These are phyloP conservation scores for Candida tallmaniae DNA, from an alignment of 805 yeast species.

Conservation along the genomic window DNA sequence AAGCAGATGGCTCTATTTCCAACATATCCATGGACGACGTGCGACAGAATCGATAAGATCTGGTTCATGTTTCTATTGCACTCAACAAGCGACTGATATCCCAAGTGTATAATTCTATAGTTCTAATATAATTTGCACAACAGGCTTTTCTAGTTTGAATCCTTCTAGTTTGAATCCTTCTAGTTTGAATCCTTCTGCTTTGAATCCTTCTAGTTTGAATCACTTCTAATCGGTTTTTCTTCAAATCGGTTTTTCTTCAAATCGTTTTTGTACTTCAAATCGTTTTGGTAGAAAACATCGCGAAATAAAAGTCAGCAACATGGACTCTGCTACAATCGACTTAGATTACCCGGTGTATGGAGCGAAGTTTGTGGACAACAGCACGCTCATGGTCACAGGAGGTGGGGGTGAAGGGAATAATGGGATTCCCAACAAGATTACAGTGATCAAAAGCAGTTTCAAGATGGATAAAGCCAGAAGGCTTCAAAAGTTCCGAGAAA, in stretches of 20 bases:
- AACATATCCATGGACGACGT: constrained; percentile 70
- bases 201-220: too few species aligned
- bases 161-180: too few species aligned
- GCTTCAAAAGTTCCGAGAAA: constrained; percentile 60
- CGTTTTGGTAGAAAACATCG: too few species aligned
- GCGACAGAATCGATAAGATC: constrained; percentile 58
- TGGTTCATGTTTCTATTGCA: constrained; percentile 1
- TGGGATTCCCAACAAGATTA: constrained; percentile 81
- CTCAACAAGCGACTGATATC: too few species aligned
- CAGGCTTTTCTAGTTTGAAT: too few species aligned
- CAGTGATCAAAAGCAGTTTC: constrained; percentile 58
- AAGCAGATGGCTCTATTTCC: constrained; percentile 66
- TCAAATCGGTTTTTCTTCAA: too few species aligned
- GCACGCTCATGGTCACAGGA: constrained; percentile 70
- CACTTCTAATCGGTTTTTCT: too few species aligned
- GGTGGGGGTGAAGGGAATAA: constrained; percentile 96
- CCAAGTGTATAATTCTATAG: too few species aligned
- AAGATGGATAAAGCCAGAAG: constrained; percentile 37
- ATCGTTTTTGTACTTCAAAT: too few species aligned
- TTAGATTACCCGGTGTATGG: constrained; percentile 79
- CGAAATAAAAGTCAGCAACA: too few species aligned
- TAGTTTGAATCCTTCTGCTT: too few species aligned
- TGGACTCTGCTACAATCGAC: constrained; percentile 32
- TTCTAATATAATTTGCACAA: too few species aligned
- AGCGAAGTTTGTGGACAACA: constrained; percentile 60